Evolutionary conservation across 2,329 filamentous ascomycete species (phyloP).

Genomic region (Hyphodiscus sp.): DNA sequence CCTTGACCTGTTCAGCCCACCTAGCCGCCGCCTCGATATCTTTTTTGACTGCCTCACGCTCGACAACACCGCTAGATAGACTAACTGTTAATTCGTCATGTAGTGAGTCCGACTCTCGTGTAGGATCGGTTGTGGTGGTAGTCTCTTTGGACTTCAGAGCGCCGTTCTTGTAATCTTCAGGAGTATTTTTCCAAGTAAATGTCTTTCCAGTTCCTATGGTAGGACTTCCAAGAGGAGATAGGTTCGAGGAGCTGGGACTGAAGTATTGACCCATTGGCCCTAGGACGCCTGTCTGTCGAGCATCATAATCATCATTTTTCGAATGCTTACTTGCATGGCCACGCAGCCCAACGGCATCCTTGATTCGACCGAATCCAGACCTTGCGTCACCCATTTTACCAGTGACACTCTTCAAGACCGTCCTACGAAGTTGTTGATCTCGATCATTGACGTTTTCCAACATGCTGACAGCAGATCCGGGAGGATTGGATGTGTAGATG

Average conservation of each 20-base stretch:
- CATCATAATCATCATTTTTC: constrained; percentile 41
- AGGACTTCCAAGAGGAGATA: constrained; percentile 16
- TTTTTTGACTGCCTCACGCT: constrained; percentile 14
- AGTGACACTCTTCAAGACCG: constrained; percentile 72
- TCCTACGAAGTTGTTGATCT: constrained; percentile 49
- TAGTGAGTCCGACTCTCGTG: constrained; percentile 11
- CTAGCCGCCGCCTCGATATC: constrained; percentile 19
- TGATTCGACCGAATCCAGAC: constrained; percentile 77
- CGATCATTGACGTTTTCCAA: constrained; percentile 48
- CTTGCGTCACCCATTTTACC: constrained; percentile 74
- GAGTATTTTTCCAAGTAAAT: constrained; percentile 60
- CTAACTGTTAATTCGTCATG: constrained; percentile 10
- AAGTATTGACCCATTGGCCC: constrained; percentile 15
- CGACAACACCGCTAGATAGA: constrained; percentile 3
- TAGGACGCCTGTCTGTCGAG: not conserved
- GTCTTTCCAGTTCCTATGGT: constrained; percentile 37
- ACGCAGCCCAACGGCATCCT: constrained; percentile 65
- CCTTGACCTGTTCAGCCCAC: constrained; percentile 33
- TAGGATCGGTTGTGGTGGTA: constrained; percentile 2
- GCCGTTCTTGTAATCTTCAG: constrained; percentile 47
- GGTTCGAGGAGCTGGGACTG: constrained; percentile 17
- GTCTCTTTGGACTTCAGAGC: constrained; percentile 18
- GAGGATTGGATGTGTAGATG: constrained; percentile 38
- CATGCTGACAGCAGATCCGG: constrained; percentile 41
- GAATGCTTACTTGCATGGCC: constrained; percentile 50